phyloP scores from a whole-genome alignment of 441 rosid genomes.

The Bocquillonia castaneifolia region DNA sequence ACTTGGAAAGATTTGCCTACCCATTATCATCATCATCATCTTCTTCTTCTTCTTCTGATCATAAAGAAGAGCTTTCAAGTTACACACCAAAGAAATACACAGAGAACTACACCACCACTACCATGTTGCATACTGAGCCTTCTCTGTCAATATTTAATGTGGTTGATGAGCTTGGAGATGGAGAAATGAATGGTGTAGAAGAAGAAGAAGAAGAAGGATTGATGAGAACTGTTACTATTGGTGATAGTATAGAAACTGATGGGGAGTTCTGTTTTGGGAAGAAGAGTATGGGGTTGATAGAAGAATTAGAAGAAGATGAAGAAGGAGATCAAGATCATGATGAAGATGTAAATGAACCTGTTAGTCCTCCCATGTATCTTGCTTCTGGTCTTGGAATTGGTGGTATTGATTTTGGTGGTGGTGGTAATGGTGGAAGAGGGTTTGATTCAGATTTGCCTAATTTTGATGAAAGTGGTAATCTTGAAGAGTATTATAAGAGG shows the following conservation, averaged over 20 bases:
- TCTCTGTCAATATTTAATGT: constrained; percentile 47
- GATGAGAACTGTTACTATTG: constrained; percentile 44
- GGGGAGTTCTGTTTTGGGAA: constrained; percentile 52
- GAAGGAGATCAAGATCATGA: constrained; percentile 18
- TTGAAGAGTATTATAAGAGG: constrained; percentile 48
- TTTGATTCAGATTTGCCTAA: constrained; percentile 32
- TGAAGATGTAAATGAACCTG: constrained; percentile 25
- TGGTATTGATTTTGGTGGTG: constrained; percentile 34
- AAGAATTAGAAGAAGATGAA: constrained; percentile 42
- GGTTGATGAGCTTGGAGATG: constrained; percentile 29
- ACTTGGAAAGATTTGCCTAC: constrained; percentile 22
- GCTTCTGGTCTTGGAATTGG: constrained; percentile 63
- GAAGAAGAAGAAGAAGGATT: constrained; percentile 25
- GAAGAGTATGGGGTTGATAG: constrained; percentile 37
- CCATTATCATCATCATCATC: neutral
- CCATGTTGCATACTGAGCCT: constrained; percentile 51
- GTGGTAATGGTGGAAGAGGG: constrained; percentile 20
- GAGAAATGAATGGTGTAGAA: constrained; percentile 15
- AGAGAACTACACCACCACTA: neutral
- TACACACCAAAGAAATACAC: constrained; percentile 17
- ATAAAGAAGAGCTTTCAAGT: neutral
- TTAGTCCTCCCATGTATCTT: constrained; percentile 62
- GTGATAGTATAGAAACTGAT: constrained; percentile 34
- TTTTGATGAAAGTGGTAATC: constrained; percentile 39
- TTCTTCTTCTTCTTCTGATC: too few relatives aligned